Evolutionary conservation across 345 rosid species (phyloP).

Genomic region (Bretschneidera sinensis): DNA sequence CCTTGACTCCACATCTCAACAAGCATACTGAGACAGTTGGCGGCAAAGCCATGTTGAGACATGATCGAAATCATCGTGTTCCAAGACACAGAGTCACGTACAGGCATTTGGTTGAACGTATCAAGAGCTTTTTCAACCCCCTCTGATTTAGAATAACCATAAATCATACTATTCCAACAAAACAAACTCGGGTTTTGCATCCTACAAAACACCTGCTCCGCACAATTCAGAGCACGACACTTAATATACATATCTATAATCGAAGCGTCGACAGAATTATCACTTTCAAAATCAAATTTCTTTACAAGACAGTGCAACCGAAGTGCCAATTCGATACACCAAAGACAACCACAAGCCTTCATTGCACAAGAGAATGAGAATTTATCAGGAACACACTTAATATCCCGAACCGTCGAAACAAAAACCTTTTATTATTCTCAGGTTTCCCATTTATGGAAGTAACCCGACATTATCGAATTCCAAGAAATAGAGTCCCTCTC

Average conservation of each 20-base stretch:
- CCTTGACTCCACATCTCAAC: constrained; percentile 27
- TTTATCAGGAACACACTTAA: background rate
- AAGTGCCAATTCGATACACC: constrained; percentile 15
- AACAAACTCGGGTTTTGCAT: constrained; percentile 20
- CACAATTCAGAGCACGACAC: constrained; percentile 11
- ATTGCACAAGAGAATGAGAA: constrained; percentile 17
- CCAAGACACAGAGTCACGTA: constrained; percentile 26
- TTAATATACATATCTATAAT: constrained; percentile 22
- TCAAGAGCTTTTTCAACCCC: constrained; percentile 21
- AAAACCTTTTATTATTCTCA: constrained; percentile 6
- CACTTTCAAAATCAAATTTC: constrained; percentile 12
- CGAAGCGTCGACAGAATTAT: constrained; percentile 9
- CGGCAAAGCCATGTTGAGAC: constrained; percentile 19
- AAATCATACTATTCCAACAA: constrained; percentile 27
- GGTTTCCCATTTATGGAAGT: constrained; percentile 38
- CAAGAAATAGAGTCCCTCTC: constrained; percentile 46
- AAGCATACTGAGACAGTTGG: constrained; percentile 18
- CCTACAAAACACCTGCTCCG: constrained; percentile 17
- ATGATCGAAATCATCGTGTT: constrained; percentile 20
- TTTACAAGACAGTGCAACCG: constrained; percentile 15
- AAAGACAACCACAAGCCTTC: constrained; percentile 27
- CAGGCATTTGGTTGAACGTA: constrained; percentile 21
- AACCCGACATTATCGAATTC: constrained; percentile 58
- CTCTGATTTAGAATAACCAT: constrained; percentile 17
- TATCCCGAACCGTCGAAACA: constrained; percentile 10